Evolutionary conservation across 1,284 basidiomycete species (phyloP).

Genomic region (Termitomyces sp.): DNA sequence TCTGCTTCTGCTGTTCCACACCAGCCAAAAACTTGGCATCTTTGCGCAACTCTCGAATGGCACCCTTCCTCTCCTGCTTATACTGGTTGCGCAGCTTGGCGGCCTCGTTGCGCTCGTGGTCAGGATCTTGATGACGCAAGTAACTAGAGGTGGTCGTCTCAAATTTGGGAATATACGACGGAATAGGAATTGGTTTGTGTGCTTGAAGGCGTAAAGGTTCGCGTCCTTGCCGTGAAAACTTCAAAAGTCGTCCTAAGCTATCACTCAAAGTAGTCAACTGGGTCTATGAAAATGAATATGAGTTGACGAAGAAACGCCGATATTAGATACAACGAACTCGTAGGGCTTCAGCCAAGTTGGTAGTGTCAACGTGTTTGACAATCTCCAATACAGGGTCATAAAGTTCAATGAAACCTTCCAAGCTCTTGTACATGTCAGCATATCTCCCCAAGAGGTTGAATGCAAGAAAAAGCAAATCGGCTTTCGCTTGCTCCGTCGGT

Average conservation of each 20-base stretch:
- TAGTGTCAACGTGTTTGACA: constrained; percentile 48
- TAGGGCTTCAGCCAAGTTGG: constrained; percentile 46
- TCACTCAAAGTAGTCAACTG: constrained; percentile 39
- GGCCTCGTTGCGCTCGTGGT: constrained; percentile 85
- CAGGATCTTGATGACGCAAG: constrained; percentile 83
- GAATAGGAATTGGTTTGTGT: constrained; percentile 95
- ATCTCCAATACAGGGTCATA: constrained; percentile 66
- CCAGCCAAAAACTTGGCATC: constrained; percentile 91
- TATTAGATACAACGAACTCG: constrained; percentile 41
- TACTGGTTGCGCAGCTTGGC: constrained; percentile 85
- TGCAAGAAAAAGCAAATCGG: constrained; percentile 58
- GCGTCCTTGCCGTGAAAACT: constrained; percentile 69
- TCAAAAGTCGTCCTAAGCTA: constrained; percentile 59
- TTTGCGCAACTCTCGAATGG: constrained; percentile 93
- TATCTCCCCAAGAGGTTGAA: constrained; percentile 63
- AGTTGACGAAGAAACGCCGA: constrained; percentile 10
- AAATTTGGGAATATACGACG: constrained; percentile 92
- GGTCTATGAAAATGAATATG: constrained; percentile 30
- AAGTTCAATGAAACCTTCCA: constrained; percentile 82
- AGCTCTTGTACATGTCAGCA: constrained; percentile 70
- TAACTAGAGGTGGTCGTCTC: constrained; percentile 81
- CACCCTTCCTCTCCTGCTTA: constrained; percentile 96
- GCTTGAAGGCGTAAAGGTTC: constrained; percentile 83
- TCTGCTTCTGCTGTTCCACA: constrained; percentile 80
- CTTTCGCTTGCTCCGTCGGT: constrained; percentile 57